These are phyloP conservation scores for Quercus phellos DNA, from an alignment of 331 rosid species.

Conservation along the genomic window DNA sequence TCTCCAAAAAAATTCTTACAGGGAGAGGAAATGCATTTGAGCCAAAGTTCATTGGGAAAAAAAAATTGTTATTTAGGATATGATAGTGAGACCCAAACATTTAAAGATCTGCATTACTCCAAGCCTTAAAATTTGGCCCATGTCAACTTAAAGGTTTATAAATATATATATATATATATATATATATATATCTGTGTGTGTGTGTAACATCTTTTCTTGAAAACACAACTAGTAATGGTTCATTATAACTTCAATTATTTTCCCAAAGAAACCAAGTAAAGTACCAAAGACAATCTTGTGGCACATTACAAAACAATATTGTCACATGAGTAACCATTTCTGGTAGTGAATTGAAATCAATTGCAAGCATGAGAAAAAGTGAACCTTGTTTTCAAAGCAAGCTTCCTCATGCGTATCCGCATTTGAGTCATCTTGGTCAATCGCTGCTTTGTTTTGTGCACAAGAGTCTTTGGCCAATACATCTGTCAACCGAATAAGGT, in stretches of 20 bases:
- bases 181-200: too few relatives aligned
- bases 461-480: slow-evolving; percentile 63
- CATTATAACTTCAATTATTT: background rate
- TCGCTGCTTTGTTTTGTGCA: slow-evolving; percentile 76
- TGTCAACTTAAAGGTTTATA: background rate
- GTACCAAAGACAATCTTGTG: background rate
- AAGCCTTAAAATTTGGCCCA: background rate
- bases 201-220: background rate
- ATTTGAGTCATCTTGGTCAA: slow-evolving; percentile 92
- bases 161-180: too few relatives aligned
- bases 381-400: slow-evolving; percentile 87
- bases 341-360: slow-evolving; percentile 1
- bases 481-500: slow-evolving; percentile 29
- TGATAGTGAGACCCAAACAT: background rate
- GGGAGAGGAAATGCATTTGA: background rate
- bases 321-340: background rate
- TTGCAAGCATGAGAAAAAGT: slow-evolving; percentile 8
- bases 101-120: too few relatives aligned
- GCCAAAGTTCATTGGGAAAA: background rate
- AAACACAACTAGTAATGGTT: background rate
- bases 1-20: background rate
- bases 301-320: background rate
- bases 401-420: slow-evolving; percentile 94
- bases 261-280: background rate
- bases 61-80: background rate